A percentile compares a stretch with the other conserved stretches of the same genome.
phyloP scores from a whole-genome alignment of 116 monocot species.

The Papilionanthe hybrid region DNA sequence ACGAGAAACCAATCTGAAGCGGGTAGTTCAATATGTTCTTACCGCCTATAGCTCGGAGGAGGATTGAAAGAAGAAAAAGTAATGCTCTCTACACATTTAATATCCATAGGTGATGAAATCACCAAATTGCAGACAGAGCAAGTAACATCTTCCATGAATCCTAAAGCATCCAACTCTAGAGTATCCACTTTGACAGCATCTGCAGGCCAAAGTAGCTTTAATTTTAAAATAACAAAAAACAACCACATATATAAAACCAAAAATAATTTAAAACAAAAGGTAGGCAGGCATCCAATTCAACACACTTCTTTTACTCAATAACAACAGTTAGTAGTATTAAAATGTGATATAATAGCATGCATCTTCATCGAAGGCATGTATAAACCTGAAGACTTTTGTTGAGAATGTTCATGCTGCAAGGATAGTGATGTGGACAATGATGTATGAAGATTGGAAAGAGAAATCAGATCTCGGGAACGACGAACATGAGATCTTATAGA shows the following conservation, averaged over 20 bases:
- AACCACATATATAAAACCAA: too few relatives aligned
- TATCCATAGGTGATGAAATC: slow-evolving; percentile 37
- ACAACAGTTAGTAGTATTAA: background rate
- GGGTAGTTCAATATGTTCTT: slow-evolving; percentile 7
- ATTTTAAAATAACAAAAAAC: background rate
- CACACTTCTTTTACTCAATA: background rate
- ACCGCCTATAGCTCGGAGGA: slow-evolving; percentile 95
- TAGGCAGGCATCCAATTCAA: background rate
- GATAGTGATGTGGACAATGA: slow-evolving; percentile 85
- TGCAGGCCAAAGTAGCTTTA: slow-evolving; percentile 15
- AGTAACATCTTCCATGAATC: slow-evolving; percentile 76
- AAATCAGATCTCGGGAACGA: slow-evolving; percentile 81
- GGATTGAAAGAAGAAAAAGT: slow-evolving; percentile 96
- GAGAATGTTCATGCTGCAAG: slow-evolving; percentile 67
- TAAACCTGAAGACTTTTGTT: slow-evolving; percentile 56
- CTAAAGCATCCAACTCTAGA: slow-evolving; percentile 71
- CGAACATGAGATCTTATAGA: slow-evolving; percentile 90
- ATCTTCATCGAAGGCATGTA: background rate
- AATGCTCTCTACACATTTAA: slow-evolving; percentile 69
- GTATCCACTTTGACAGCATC: slow-evolving; percentile 58
- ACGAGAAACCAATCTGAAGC: background rate
- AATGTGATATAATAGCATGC: background rate
- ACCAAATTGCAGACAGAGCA: slow-evolving; percentile 54
- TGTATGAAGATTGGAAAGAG: slow-evolving; percentile 63
- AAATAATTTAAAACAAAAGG: background rate